Base-by-base conservation (phyloP, 2,329 filamentous ascomycete species). In the Colletotrichum sp. region DNA sequence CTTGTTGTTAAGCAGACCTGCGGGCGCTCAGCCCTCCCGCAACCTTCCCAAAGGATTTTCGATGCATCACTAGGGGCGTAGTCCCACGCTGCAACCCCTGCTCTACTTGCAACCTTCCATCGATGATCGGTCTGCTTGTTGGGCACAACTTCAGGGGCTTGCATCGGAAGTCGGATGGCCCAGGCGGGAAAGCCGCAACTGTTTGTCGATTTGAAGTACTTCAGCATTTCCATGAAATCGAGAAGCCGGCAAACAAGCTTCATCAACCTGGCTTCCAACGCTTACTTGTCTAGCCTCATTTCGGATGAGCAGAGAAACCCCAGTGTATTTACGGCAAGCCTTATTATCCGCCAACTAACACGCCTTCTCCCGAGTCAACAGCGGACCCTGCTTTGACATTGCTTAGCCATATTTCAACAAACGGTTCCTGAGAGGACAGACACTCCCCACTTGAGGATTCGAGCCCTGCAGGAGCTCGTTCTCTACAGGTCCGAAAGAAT, bases 21-120 rank as follows among this genome's bases (percentile, higher is more conserved):
- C 64, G 57, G 62, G 21, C 70, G 44, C 73, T 59, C 70, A 69
- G 69, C 70, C 64, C 73, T 67, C 55, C 18, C 26, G 32, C 68
- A 18, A 71, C 62, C 69, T 68, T 34, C 32, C 63, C 64, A 60
- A 65, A 76, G 74, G 70, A 74, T 76, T 76, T 76, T 55, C 64
- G 36, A 57, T 73, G 70, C 74, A 60, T 76, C 49, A 49, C 24
- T 64, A 52, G 64, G 28, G 21, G 63, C 32, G 34, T 59, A 21
- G 57, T 69, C 64, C 63, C 63, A 68, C 57, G 36, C 63, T 18
- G 70, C 64, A 66, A 59, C 32, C 59, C 60, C 72, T 68, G 69
- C 59, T 62, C n/a, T 16, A 39, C 49, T 52, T 69, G 44, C 63
- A 39, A 59, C 72, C 60, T 24, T 55, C 72, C 60, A 73, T 73